Evolutionary conservation across 1,284 basidiomycete species (phyloP).

Genomic region (Marasmius fiardii): DNA sequence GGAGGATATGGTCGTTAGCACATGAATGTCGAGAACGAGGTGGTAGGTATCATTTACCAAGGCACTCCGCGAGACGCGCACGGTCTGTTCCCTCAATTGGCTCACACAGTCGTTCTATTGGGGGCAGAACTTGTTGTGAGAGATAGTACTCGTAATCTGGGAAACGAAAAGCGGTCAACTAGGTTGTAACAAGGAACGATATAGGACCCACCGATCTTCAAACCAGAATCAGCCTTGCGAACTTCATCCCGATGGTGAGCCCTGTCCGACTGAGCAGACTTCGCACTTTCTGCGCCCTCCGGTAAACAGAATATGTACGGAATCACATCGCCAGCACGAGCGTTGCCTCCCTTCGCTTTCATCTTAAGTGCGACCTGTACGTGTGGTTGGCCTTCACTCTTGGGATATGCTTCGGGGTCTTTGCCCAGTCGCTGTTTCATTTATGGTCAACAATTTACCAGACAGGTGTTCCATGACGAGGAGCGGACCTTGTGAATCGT

Average conservation of each 20-base stretch:
- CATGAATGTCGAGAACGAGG: not conserved
- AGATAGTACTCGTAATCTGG: slow-evolving; percentile 92
- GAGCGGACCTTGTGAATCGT: slow-evolving; percentile 83
- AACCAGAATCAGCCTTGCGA: slow-evolving; percentile 59
- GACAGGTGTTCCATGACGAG: not conserved
- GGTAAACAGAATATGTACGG: slow-evolving; percentile 93
- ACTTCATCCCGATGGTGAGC: slow-evolving; percentile 96
- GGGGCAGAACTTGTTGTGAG: slow-evolving; percentile 89
- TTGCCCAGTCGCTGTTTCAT: slow-evolving; percentile 79
- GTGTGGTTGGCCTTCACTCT: slow-evolving; percentile 92
- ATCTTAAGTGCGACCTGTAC: slow-evolving; percentile 94
- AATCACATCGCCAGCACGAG: slow-evolving; percentile 90
- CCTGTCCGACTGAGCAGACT: slow-evolving; percentile 83
- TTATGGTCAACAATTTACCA: not conserved
- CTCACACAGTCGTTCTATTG: slow-evolving; percentile 93
- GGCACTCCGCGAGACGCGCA: slow-evolving; percentile 87
- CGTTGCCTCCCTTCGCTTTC: slow-evolving; percentile 81
- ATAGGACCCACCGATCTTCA: slow-evolving; percentile 65
- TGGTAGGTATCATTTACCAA: slow-evolving; percentile 59
- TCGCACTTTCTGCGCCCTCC: slow-evolving; percentile 71
- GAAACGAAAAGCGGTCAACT: slow-evolving; percentile 7
- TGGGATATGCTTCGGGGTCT: slow-evolving; percentile 95
- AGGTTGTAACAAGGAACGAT: not conserved
- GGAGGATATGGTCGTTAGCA: not conserved
- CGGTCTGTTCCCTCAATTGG: slow-evolving; percentile 96